A percentile compares a stretch with the other conserved stretches of the same genome.
Evolutionary conservation across 2,329 filamentous ascomycete genomes (phyloP).

Genomic region (Lasiodiplodia sp.): DNA sequence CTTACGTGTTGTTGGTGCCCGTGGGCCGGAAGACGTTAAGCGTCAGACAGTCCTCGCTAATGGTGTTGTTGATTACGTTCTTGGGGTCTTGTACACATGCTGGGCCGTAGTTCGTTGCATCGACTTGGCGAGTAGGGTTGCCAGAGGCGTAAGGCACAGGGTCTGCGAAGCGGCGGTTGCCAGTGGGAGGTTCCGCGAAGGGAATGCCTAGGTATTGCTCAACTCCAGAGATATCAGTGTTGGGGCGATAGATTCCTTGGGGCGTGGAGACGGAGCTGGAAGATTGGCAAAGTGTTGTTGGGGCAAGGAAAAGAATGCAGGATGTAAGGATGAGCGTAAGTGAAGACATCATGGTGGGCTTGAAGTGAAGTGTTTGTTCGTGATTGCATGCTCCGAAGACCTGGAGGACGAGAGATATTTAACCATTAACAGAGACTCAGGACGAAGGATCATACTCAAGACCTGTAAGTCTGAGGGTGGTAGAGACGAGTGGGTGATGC

Average conservation of each 20-base stretch:
- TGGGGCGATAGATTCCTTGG: constrained; percentile 4
- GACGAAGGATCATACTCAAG: too few species aligned
- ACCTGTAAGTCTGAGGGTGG: too few species aligned
- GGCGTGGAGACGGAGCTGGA: not conserved
- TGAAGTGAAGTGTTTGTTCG: too few species aligned
- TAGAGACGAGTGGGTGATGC: too few species aligned
- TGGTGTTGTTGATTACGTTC: not conserved
- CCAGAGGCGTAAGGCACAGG: constrained; percentile 39
- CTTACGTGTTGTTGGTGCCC: constrained; percentile 43
- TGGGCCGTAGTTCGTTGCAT: constrained; percentile 51
- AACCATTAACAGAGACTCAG: too few species aligned
- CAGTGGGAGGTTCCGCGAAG: constrained; percentile 26
- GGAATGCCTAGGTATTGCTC: constrained; percentile 26
- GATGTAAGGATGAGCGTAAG: too few species aligned
- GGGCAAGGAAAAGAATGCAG: too few species aligned
- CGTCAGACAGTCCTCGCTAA: constrained; percentile 43
- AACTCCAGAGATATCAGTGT: not conserved
- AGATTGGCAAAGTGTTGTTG: too few species aligned
- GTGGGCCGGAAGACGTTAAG: constrained; percentile 39
- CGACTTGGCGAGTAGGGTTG: constrained; percentile 48
- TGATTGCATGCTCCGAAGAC: too few species aligned
- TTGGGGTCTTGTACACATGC: constrained; percentile 52
- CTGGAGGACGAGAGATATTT: too few species aligned
- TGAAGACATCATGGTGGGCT: too few species aligned
- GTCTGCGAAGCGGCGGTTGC: constrained; percentile 19